phyloP scores from a whole-genome alignment of 495 filamentous ascomycete genomes.

The Hyphodiscus hymeniophilus region DNA sequence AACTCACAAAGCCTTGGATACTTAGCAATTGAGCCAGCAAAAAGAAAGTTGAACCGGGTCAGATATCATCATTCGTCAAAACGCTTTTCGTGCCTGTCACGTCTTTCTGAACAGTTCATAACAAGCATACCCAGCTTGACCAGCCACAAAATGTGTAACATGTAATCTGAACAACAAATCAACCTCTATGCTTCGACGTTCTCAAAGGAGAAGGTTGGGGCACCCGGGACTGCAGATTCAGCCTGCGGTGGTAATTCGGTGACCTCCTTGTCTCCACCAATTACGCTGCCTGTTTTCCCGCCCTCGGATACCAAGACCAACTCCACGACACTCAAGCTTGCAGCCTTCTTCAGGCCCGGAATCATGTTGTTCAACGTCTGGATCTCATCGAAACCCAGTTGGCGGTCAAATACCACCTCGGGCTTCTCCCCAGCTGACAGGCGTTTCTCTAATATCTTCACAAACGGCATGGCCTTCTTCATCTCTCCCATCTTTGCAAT shows the following conservation, averaged over 20 bases:
- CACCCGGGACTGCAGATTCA: constrained; percentile 67
- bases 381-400: constrained; percentile 80
- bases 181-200: constrained; percentile 42
- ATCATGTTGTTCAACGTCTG: constrained; percentile 55
- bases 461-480: constrained; percentile 98
- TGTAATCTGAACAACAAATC: no score
- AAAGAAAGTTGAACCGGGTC: not conserved
- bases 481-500: constrained; percentile 76
- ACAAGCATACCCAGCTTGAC: no score
- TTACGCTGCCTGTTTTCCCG: constrained; percentile 53
- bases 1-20: no score
- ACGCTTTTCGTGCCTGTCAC: not conserved
- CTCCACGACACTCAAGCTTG: constrained; percentile 54
- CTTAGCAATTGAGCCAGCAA: no score
- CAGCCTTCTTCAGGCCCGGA: constrained; percentile 50
- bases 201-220: constrained; percentile 68
- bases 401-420: constrained; percentile 65
- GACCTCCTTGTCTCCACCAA: constrained; percentile 41
- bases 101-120: not conserved
- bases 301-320: constrained; percentile 62
- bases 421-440: constrained; percentile 52
- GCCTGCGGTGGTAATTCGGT: constrained; percentile 47
- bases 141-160: no score
- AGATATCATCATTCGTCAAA: not conserved
- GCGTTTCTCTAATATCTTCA: constrained; percentile 77